Base-by-base conservation (phyloP, 2,329 filamentous ascomycete species). In the Xylaria multiplex region DNA sequence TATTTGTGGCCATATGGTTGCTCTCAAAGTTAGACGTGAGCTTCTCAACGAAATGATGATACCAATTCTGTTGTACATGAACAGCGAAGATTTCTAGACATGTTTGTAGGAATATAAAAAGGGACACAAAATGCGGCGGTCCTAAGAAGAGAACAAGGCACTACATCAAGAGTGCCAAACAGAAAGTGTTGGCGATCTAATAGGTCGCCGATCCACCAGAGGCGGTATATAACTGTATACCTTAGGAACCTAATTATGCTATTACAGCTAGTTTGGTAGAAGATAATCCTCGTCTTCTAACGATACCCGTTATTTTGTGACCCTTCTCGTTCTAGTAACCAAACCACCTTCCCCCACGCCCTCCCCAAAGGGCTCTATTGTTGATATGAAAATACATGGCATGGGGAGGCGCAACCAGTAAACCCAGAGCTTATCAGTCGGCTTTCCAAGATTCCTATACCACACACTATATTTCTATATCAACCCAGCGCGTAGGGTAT, bases 11-110 rank as follows among this genome's bases (percentile, higher is more conserved):
- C 1, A 86, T 87, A 5, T 97, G 91, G 90, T 81, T 89, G 3
- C 78, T 97, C 65, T 91, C 93, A 37, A 90, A 88, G 74, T 82
- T 97, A 69, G 90, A 97, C 77, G 86, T 94, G 52, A 93, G 91
- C 77, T 96, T 97, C 80, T 80, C 83, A 43, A 79, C 79, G 46
- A 85, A 81, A 76, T 82, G 77, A 69, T 59, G 42, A 64, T 46
- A 49, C 55, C 40, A 35, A 46, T 43, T 53, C 16, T 70, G 69
- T 66, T 59, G 16, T 63, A 64, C 42, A 59, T 52, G 56, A 35
- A 48, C 6, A 64, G 66, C 59, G 62, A 52, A 61, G 50, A 61
- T 55, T 65, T 69, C 42, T 67, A 68, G 64, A 67, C 54, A 27
- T 32, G 58, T 13, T 60, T 66, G 66, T 66, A 67, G 27, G 63